These are phyloP conservation scores for Amniculicola lignicola DNA, from an alignment of 495 filamentous ascomycete genomes.

Conservation along the genomic window DNA sequence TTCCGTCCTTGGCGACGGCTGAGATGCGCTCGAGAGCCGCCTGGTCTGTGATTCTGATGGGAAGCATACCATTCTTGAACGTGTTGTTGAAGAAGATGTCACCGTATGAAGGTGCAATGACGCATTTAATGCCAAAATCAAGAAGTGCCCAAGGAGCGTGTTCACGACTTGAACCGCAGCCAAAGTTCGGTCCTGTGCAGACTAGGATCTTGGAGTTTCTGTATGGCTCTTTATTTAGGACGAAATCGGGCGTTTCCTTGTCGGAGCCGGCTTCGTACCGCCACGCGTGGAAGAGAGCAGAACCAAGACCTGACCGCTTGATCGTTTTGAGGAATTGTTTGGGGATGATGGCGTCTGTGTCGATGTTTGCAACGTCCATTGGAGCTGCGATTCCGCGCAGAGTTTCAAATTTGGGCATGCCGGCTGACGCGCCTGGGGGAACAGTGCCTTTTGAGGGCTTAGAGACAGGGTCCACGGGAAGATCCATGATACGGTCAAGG, in stretches of 20 bases:
- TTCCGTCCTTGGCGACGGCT: conserved; percentile 74
- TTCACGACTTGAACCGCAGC: conserved; percentile 89
- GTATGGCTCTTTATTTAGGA: conserved; percentile 90
- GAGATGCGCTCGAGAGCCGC: conserved; percentile 66
- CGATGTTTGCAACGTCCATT: conserved; percentile 82
- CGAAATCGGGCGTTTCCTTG: conserved; percentile 71
- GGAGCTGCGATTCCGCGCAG: conserved; percentile 87
- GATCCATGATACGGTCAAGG: conserved; percentile 72
- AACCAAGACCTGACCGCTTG: conserved; percentile 90
- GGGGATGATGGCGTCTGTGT: conserved; percentile 98
- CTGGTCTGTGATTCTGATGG: conserved; percentile 69
- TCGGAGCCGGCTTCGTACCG: conserved; percentile 68
- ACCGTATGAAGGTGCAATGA: conserved; percentile 89
- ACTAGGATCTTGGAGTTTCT: conserved; percentile 84
- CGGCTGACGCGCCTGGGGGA: conserved; percentile 49
- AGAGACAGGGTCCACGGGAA: conserved; percentile 64
- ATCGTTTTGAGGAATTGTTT: conserved; percentile 99
- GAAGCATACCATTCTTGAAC: conserved; percentile 99
- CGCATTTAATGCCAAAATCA: conserved; percentile 91
- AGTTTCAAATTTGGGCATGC: conserved; percentile 76
- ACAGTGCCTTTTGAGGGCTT: conserved; percentile 53
- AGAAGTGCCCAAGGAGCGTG: conserved; percentile 97
- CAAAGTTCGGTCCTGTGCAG: conserved; percentile 91
- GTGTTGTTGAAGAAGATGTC: conserved; percentile 99
- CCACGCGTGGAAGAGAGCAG: conserved; percentile 79